phyloP scores from a whole-genome alignment of 108 stramenopile species.

The Fragilaria crotonensis region DNA sequence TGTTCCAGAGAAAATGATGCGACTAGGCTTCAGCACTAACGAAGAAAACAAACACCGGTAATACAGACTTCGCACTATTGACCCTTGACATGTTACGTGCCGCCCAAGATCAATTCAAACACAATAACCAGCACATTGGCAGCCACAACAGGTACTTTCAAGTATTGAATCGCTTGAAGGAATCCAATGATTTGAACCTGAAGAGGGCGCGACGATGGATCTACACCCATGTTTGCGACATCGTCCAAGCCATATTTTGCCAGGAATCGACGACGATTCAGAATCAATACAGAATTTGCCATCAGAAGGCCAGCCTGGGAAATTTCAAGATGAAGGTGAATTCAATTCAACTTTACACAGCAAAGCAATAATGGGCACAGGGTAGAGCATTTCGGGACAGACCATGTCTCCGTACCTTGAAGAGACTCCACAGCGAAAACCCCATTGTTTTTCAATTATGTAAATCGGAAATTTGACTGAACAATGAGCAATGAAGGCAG shows the following conservation, averaged over 20 bases:
- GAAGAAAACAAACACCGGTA: too few species aligned
- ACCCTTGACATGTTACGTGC: constrained; percentile 19
- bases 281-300: constrained; percentile 65
- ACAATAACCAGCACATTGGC: constrained; percentile 66
- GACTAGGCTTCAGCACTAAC: too few species aligned
- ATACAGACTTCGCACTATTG: too few species aligned
- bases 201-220: constrained; percentile 40
- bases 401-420: constrained; percentile 58
- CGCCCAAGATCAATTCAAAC: constrained; percentile 82
- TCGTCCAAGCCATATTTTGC: constrained; percentile 76
- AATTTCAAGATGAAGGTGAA: neutral
- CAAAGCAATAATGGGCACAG: neutral
- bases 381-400: neutral
- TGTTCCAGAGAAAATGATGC: too few species aligned
- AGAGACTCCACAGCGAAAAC: constrained; percentile 82
- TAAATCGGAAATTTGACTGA: too few species aligned
- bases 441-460: constrained; percentile 74
- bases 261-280: constrained; percentile 74
- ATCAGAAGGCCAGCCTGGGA: constrained; percentile 69
- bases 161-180: constrained; percentile 73
- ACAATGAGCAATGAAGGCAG: too few species aligned
- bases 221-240: constrained; percentile 37
- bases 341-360: neutral
- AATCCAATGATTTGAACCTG: constrained; percentile 64
- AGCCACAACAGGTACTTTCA: constrained; percentile 76